Conservation (phyloP, 108 stramenopile species). For the Chaetoceros tenuissimus region DNA sequence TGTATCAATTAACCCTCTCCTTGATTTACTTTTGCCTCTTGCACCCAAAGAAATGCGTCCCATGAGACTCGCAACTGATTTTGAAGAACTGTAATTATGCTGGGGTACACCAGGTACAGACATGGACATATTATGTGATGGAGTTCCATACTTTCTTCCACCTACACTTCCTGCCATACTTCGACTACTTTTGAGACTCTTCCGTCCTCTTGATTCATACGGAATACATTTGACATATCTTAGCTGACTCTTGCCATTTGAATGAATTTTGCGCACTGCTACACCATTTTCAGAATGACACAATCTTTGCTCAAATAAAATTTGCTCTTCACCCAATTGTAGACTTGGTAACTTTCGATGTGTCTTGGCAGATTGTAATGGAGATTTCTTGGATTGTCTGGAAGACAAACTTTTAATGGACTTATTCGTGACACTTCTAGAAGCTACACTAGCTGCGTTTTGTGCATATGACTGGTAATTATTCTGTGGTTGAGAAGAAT, state of each 20-base stretch:
- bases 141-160: neutral
- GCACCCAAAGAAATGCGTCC: neutral
- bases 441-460: neutral
- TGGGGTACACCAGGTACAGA: neutral
- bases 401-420: neutral
- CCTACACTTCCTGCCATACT: neutral
- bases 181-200: neutral
- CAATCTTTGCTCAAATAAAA: conserved; percentile 74
- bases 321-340: conserved; percentile 53
- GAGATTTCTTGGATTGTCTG: neutral
- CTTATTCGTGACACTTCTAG: neutral
- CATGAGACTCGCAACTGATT: conserved; percentile 8
- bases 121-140: neutral
- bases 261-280: conserved; percentile 80
- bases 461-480: neutral
- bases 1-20: neutral
- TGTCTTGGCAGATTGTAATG: neutral
- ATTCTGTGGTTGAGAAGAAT: neutral
- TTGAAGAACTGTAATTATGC: conserved; percentile 1
- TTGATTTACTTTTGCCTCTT: neutral
- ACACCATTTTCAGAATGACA: conserved; percentile 67
- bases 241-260: conserved; percentile 71
- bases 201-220: conserved; percentile 29
- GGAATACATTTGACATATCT: conserved; percentile 70
- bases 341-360: neutral